Percentiles rank a stretch among this genome's conserved stretches.
phyloP scores from a whole-genome alignment of 345 rosid genomes.

The Eucalyptus sp. region DNA sequence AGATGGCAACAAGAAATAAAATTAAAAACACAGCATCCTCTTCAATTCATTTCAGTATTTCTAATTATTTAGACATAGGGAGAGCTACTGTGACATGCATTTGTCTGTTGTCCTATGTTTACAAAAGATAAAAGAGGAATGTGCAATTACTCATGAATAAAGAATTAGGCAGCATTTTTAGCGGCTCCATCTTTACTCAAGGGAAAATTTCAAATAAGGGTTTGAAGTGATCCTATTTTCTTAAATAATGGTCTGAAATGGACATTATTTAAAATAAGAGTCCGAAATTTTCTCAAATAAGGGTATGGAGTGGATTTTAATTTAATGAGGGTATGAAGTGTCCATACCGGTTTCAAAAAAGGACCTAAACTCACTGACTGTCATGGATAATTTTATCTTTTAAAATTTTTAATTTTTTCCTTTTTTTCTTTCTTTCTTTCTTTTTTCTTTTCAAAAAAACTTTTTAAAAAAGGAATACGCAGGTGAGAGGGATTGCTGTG shows the following conservation, averaged over 20 bases:
- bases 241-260: rapidly evolving
- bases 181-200: background rate
- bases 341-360: too few relatives aligned
- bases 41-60: background rate
- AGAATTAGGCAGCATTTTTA: background rate
- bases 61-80: background rate
- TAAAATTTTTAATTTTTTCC: too few relatives aligned
- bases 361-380: rapidly evolving
- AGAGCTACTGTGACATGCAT: background rate
- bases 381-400: too few relatives aligned
- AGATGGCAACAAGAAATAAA: background rate
- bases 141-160: background rate
- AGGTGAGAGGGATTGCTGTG: rapidly evolving
- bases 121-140: background rate
- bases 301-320: rapidly evolving
- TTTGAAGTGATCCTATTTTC: too few relatives aligned
- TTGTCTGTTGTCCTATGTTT: background rate
- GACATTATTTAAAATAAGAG: too few relatives aligned
- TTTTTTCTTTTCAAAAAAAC: too few relatives aligned
- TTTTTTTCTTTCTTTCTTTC: too few relatives aligned
- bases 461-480: rapidly evolving
- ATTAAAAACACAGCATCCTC: background rate
- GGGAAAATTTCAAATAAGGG: too few relatives aligned
- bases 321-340: too few relatives aligned
- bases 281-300: too few relatives aligned